Conservation (phyloP, 768 basidiomycete species). For the Galerina sulciceps region DNA sequence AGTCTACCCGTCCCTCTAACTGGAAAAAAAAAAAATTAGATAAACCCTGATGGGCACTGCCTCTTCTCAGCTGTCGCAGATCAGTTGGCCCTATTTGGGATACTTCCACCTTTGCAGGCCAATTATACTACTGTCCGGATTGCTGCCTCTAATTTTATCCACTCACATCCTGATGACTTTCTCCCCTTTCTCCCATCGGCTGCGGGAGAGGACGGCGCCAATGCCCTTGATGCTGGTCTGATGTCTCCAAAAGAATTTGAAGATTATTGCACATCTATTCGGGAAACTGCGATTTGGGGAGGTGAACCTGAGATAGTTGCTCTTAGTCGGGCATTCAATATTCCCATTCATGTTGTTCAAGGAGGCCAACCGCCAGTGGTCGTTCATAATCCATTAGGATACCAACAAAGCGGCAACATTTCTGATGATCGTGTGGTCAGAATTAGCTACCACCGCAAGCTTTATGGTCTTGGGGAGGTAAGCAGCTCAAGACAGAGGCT, state of each 20-base stretch:
- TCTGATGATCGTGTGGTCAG: slow-evolving; percentile 50
- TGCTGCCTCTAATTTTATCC: slow-evolving; percentile 82
- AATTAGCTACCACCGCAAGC: slow-evolving; percentile 90
- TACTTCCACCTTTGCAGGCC: slow-evolving; percentile 62
- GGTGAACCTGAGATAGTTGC: slow-evolving; percentile 98
- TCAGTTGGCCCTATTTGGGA: slow-evolving; percentile 77
- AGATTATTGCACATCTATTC: slow-evolving; percentile 77
- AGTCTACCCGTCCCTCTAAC: not conserved
- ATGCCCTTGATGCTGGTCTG: slow-evolving; percentile 65
- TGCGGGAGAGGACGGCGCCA: slow-evolving; percentile 70
- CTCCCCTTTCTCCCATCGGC: slow-evolving; percentile 87
- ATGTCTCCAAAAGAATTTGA: slow-evolving; percentile 72
- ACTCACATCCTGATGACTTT: slow-evolving; percentile 85
- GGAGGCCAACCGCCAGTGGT: slow-evolving; percentile 80
- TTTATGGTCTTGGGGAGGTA: slow-evolving; percentile 97
- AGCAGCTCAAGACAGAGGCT: slow-evolving; percentile 25
- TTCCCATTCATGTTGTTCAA: slow-evolving; percentile 93
- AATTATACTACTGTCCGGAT: slow-evolving; percentile 64
- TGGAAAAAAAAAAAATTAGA: slow-evolving; percentile 45
- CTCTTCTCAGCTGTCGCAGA: slow-evolving; percentile 94
- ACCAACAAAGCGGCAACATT: slow-evolving; percentile 27
- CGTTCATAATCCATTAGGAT: slow-evolving; percentile 67
- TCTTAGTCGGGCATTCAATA: slow-evolving; percentile 74
- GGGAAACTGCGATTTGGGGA: slow-evolving; percentile 91
- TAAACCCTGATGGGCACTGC: slow-evolving; percentile 95